A percentile compares a stretch with the other conserved stretches of the same genome.
phyloP scores from a whole-genome alignment of 306 rosid species.

The Glycine soja region DNA sequence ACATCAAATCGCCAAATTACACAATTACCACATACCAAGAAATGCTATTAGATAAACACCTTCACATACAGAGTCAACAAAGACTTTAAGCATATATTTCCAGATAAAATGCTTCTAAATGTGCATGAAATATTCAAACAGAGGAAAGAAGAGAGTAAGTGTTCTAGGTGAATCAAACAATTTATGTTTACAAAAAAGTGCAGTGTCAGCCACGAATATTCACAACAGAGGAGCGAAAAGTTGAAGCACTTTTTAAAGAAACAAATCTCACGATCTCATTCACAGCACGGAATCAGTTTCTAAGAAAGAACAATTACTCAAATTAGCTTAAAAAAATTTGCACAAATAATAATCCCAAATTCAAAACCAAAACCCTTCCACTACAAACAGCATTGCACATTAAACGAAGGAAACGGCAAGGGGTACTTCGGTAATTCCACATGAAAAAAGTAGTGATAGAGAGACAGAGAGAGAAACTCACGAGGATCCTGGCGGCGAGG shows the following conservation, averaged over 20 bases:
- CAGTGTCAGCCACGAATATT: no score
- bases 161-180: no score
- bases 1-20: not conserved
- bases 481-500: constrained; percentile 91
- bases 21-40: constrained; percentile 1
- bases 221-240: not conserved
- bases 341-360: not conserved
- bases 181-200: no score
- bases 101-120: no score
- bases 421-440: constrained; percentile 60
- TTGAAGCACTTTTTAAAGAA: constrained; percentile 27
- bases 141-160: no score
- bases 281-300: not conserved
- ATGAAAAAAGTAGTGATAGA: not conserved
- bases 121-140: no score
- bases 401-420: no score
- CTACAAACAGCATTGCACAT: not conserved
- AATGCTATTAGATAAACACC: not conserved
- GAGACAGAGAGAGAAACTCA: constrained; percentile 47
- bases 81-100: no score
- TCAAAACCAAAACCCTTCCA: constrained; percentile 21
- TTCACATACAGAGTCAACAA: no score
- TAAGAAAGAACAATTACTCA: not conserved
- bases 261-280: constrained; percentile 2
- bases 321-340: not conserved